Evolutionary conservation across 202 grass and related monocot species (phyloP).

Genomic region (Bolboschoenoplectus hybrid): DNA sequence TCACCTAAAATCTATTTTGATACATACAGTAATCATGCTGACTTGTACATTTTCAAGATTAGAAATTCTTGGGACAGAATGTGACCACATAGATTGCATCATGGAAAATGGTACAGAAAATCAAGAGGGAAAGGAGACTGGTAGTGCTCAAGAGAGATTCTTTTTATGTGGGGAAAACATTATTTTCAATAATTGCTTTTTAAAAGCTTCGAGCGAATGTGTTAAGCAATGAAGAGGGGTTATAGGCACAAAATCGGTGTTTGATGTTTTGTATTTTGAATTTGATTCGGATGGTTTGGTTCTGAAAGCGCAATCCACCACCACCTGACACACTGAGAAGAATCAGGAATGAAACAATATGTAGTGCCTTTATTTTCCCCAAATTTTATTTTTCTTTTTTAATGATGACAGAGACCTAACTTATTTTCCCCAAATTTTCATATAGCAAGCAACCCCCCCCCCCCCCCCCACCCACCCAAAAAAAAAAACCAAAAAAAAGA

Average conservation of each 20-base stretch:
- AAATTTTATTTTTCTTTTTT: neutral
- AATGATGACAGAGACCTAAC: neutral
- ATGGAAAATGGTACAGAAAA: neutral
- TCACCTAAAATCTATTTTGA: neutral
- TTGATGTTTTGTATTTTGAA: slow-evolving; percentile 38
- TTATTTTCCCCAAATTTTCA: too few species aligned
- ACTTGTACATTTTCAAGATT: neutral
- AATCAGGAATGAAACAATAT: slow-evolving; percentile 37
- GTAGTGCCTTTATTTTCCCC: neutral
- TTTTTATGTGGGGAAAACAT: slow-evolving; percentile 57
- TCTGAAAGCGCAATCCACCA: slow-evolving; percentile 45
- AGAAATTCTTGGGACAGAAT: neutral
- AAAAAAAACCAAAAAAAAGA: too few species aligned
- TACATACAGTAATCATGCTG: too few species aligned
- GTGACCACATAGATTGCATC: neutral
- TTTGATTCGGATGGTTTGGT: slow-evolving; percentile 37
- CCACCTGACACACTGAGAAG: slow-evolving; percentile 22
- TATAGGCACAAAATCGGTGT: slow-evolving; percentile 17
- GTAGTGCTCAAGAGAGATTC: slow-evolving; percentile 35
- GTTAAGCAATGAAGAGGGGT: neutral
- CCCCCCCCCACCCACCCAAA: too few species aligned
- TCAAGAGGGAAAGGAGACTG: neutral
- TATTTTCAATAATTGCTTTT: slow-evolving; percentile 35
- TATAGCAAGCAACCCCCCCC: too few species aligned
- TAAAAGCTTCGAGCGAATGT: slow-evolving; percentile 35